Percentiles rank a stretch among this genome's conserved stretches.
Evolutionary conservation across 2,329 filamentous ascomycete species (phyloP).

Genomic region (Ophiostoma fasciatum): DNA sequence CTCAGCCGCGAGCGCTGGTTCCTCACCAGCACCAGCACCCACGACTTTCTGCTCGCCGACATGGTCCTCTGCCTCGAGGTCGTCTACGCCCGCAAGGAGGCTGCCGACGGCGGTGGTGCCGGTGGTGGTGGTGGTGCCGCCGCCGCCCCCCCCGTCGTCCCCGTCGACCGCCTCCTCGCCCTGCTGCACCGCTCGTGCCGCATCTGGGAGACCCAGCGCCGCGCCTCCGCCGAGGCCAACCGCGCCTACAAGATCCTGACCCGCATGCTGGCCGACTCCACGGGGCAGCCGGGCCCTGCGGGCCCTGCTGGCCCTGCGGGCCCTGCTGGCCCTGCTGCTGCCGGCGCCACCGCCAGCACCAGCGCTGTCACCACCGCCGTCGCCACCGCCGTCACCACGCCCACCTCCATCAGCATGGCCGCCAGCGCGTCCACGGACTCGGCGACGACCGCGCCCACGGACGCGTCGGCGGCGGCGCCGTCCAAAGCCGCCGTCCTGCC

Average conservation of each 20-base stretch:
- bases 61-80: constrained; percentile 30
- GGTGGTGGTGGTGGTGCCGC: too few species aligned
- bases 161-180: constrained; percentile 14
- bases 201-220: constrained; percentile 16
- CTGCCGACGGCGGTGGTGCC: neutral
- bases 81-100: constrained; percentile 8
- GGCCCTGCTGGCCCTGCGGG: too few species aligned
- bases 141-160: neutral
- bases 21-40: constrained; percentile 25
- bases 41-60: constrained; percentile 32
- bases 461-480: too few species aligned
- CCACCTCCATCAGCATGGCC: too few species aligned
- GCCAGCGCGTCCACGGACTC: too few species aligned
- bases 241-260: constrained; percentile 18
- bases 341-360: too few species aligned
- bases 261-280: constrained; percentile 17
- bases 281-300: too few species aligned
- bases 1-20: constrained; percentile 27
- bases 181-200: constrained; percentile 15
- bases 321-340: too few species aligned
- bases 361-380: too few species aligned
- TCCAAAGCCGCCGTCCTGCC: too few species aligned
- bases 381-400: too few species aligned
- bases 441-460: too few species aligned
- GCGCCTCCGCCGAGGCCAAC: constrained; percentile 16